phyloP scores from a whole-genome alignment of 164 flowering plant genomes.

The Tetracentron sinense region DNA sequence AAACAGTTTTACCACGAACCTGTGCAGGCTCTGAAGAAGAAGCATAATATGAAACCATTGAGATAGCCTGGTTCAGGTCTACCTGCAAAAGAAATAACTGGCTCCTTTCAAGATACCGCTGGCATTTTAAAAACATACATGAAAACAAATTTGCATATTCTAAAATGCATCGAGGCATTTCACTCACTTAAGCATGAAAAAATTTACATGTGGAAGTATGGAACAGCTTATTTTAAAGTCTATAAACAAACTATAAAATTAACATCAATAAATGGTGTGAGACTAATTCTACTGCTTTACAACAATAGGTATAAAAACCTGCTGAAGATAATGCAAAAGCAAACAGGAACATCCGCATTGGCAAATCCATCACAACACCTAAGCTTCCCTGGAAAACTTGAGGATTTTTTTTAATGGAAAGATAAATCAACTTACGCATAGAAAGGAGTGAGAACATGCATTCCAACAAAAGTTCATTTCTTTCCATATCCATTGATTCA shows the following conservation, averaged over 20 bases:
- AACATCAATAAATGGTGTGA: not conserved
- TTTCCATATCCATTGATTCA: no score
- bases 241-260: not conserved
- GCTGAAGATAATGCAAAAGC: no score
- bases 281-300: not conserved
- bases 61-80: slow-evolving; percentile 78
- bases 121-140: not conserved
- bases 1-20: slow-evolving; percentile 83
- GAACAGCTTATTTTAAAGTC: not conserved
- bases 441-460: no score
- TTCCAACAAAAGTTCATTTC: no score
- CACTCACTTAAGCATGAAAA: not conserved
- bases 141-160: not conserved
- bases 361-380: no score
- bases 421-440: no score
- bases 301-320: no score
- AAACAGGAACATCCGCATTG: no score
- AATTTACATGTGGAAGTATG: no score
- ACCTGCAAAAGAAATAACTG: slow-evolving; percentile 34
- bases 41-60: slow-evolving; percentile 85
- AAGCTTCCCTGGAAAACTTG: no score
- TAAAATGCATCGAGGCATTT: not conserved
- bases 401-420: no score
- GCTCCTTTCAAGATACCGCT: not conserved
- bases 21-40: slow-evolving; percentile 89